These are phyloP conservation scores for Pseudoturritis turrita DNA, from an alignment of 345 rosid species.

Conservation along the genomic window DNA sequence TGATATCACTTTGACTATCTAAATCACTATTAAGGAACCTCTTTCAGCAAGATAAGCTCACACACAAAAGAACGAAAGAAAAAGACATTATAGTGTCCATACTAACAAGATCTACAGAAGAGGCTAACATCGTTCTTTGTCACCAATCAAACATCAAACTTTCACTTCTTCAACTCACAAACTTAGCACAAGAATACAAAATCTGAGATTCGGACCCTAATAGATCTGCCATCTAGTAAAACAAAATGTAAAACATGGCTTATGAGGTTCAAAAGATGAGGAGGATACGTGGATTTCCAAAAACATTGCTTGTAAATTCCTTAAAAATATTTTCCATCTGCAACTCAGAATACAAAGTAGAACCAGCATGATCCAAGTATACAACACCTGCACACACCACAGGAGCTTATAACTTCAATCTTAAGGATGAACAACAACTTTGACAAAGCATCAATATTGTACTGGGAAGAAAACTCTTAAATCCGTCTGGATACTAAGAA, in stretches of 20 bases:
- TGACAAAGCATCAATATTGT: neutral
- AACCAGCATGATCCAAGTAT: slow-evolving; percentile 96
- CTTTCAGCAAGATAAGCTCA: neutral
- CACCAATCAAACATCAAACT: slow-evolving; percentile 5
- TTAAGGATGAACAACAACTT: neutral
- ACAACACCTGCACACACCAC: slow-evolving; percentile 51
- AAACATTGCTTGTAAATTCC: slow-evolving; percentile 55
- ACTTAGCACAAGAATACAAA: neutral
- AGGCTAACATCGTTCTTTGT: neutral
- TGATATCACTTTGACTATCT: slow-evolving; percentile 90
- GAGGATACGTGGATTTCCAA: slow-evolving; percentile 98
- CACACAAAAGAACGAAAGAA: neutral
- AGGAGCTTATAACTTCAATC: neutral
- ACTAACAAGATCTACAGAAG: neutral
- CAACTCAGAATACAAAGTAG: slow-evolving; percentile 88
- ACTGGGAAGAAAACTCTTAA: neutral
- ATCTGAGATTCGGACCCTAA: neutral
- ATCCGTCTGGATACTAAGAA: neutral
- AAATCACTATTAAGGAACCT: slow-evolving; percentile 27
- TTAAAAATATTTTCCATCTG: slow-evolving; percentile 84
- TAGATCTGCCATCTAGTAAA: neutral
- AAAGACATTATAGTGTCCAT: neutral
- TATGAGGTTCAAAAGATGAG: slow-evolving; percentile 14
- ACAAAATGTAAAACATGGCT: neutral
- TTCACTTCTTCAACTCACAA: neutral